Evolutionary conservation across 192 early-diverging fungal species (phyloP).

Genomic region (Diversispora eburnea): DNA sequence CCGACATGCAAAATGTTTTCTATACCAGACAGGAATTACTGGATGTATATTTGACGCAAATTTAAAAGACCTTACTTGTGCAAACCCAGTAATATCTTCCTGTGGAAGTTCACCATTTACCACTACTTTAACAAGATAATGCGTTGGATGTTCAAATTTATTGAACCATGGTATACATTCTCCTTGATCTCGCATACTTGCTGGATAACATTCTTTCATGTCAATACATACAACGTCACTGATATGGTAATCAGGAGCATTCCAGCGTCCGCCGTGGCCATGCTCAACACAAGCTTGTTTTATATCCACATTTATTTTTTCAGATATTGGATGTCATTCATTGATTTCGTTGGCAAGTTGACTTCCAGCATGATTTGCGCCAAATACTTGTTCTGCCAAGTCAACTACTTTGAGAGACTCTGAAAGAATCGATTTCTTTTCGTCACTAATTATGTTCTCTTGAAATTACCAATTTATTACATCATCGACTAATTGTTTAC

Average conservation of each 20-base stretch:
- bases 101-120: constrained; percentile 9
- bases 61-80: background rate
- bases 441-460: constrained; percentile 12
- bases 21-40: constrained; percentile 13
- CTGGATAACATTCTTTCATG: constrained; percentile 18
- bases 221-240: constrained; percentile 18
- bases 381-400: constrained; percentile 28
- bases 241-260: no score
- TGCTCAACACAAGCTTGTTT: no score
- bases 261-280: no score
- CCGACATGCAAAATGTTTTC: constrained; percentile 9
- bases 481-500: constrained; percentile 20
- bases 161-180: constrained; percentile 20
- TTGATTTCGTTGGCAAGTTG: constrained; percentile 21
- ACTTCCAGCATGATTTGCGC: constrained; percentile 5
- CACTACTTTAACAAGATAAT: constrained; percentile 12
- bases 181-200: constrained; percentile 21
- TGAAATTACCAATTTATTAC: constrained; percentile 17
- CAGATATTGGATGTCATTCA: background rate
- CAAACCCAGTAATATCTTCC: constrained; percentile 5
- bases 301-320: constrained; percentile 2
- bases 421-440: background rate
- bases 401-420: constrained; percentile 26
- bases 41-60: constrained; percentile 5
- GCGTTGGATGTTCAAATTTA: constrained; percentile 14